Conservation (phyloP, 2,329 filamentous ascomycete genomes). For the Fusarium odoratissimum region DNA sequence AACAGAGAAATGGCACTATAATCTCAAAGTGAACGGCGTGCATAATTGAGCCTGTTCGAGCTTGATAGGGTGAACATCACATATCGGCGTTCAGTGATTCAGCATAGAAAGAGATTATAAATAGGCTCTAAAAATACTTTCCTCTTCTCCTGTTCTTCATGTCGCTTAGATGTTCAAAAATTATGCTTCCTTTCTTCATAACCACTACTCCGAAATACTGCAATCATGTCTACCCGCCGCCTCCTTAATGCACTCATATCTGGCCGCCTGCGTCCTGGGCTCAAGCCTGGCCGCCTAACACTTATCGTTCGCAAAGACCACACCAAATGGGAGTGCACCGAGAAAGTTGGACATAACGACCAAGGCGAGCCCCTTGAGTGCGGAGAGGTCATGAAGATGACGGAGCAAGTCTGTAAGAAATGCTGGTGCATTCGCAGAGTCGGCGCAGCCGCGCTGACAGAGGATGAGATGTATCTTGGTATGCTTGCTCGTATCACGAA, state of each 20-base stretch:
- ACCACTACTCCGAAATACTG: neutral
- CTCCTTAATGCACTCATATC: too few relatives aligned
- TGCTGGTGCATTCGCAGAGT: neutral
- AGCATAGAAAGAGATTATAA: neutral
- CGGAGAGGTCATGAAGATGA: neutral
- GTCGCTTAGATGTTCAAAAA: too few relatives aligned
- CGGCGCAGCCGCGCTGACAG: neutral
- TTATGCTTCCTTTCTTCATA: neutral
- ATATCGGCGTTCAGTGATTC: neutral
- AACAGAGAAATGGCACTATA: neutral
- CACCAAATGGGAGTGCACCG: neutral
- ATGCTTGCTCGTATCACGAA: neutral
- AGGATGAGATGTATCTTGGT: neutral
- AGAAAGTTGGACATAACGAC: neutral
- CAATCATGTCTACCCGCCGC: neutral
- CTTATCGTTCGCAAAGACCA: neutral
- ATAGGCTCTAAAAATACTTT: neutral
- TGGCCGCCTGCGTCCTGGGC: neutral
- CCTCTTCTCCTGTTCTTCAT: neutral
- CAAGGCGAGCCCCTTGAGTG: neutral
- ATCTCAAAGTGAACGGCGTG: neutral
- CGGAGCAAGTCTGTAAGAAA: neutral
- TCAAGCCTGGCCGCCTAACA: neutral
- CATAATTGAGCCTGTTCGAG: neutral
- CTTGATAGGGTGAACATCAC: neutral